Conservation (phyloP, 169 alveolate species). For the Babesia caballi region DNA sequence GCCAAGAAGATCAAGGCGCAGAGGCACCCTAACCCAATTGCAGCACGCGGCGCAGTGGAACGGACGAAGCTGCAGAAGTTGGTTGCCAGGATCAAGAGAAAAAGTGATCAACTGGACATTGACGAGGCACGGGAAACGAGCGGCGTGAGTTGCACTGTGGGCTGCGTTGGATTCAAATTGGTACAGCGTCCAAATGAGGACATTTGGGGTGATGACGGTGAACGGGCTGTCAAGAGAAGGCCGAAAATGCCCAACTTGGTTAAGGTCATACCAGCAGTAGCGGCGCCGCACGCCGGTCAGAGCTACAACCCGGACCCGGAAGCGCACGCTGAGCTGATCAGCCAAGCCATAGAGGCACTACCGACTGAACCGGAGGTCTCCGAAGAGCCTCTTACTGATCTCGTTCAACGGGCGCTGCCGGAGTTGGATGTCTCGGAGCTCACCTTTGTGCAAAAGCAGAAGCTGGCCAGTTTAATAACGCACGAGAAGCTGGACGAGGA, state of each 20-base stretch:
- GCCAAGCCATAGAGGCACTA: conserved; percentile 6
- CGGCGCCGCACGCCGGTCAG: conserved; percentile 62
- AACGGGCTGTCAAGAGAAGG: neutral
- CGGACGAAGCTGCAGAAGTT: conserved; percentile 1
- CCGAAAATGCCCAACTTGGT: conserved; percentile 10
- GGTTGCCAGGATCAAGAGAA: neutral
- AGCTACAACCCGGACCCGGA: conserved; percentile 61
- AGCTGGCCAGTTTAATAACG: neutral
- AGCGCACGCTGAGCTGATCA: conserved; percentile 20
- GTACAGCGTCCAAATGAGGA: conserved; percentile 7
- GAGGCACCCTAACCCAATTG: neutral
- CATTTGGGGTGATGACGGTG: conserved; percentile 17
- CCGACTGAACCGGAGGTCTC: neutral
- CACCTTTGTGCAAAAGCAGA: conserved; percentile 42
- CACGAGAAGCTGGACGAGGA: conserved; percentile 20
- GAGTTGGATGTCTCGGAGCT: conserved; percentile 10
- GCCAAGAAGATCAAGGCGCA: conserved; percentile 21
- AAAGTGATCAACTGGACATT: conserved; percentile 1
- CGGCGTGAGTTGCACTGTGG: no score
- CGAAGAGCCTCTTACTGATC: conserved; percentile 26
- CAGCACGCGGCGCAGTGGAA: conserved; percentile 16
- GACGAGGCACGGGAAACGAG: neutral
- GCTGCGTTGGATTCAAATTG: no score
- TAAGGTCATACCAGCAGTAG: conserved; percentile 56
- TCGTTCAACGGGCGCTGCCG: conserved; percentile 20